Percentiles rank a stretch among this genome's conserved stretches.
phyloP scores from a whole-genome alignment of 1,284 basidiomycete genomes.

The Cryptococcus depauperatus region DNA sequence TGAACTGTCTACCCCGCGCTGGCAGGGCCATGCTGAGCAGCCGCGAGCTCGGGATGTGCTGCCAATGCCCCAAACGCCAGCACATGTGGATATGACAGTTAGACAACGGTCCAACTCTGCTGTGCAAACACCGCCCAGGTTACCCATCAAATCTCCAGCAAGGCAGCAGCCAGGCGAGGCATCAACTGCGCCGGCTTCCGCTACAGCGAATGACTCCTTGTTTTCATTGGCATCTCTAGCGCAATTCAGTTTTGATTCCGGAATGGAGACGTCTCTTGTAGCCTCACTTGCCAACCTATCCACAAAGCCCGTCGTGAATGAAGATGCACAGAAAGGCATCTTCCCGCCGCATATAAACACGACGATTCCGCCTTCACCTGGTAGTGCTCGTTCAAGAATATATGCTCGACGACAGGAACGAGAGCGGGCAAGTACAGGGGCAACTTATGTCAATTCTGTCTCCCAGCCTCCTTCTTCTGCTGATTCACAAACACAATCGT shows the following conservation, averaged over 20 bases:
- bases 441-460: not conserved
- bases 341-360: not conserved
- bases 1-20: conserved; percentile 93
- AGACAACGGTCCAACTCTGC: conserved; percentile 6
- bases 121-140: conserved; percentile 5
- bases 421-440: conserved; percentile 8
- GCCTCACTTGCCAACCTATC: conserved; percentile 13
- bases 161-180: conserved; percentile 3
- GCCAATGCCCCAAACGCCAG: not conserved
- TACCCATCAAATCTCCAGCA: conserved; percentile 9
- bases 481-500: conserved; percentile 21
- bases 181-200: conserved; percentile 3
- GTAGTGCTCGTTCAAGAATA: conserved; percentile 35
- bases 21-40: conserved; percentile 49
- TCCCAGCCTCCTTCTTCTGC: conserved; percentile 27
- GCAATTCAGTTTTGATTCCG: conserved; percentile 36
- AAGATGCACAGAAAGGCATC: conserved; percentile 2
- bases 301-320: conserved; percentile 2
- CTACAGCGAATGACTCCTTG: conserved; percentile 11
- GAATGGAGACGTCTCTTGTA: conserved; percentile 32
- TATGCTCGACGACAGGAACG: conserved; percentile 32
- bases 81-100: not conserved
- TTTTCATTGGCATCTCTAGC: conserved; percentile 23
- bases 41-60: conserved; percentile 39
- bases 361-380: conserved; percentile 17